Evolutionary conservation across 495 filamentous ascomycete species (phyloP), one percentile per base, ranked within the genome.

Genomic region (Podospora anserina): DNA sequence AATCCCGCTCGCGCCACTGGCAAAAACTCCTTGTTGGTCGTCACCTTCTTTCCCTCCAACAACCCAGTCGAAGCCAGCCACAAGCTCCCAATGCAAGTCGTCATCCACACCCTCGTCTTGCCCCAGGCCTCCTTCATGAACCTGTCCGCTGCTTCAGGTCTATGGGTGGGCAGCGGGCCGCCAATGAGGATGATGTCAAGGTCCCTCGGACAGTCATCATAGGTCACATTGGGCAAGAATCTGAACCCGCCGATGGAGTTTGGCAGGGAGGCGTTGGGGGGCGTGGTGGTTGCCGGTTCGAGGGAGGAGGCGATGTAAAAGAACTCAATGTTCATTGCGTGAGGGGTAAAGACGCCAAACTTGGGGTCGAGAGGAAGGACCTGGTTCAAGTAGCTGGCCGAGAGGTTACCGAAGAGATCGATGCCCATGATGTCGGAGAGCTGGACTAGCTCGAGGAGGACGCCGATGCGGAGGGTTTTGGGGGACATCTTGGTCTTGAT

Each of bases 371-470:
- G 13, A n/a, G 11, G 16, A 4, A 61, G 39, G 27, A 71, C 54
- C 15, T 56, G 4, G 59, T 64, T 54, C 60, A 71, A 49, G 67
- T 72, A 75, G 27, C 19, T 20, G 5, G 16, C 1, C 9, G 70
- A 71, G 44, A 75, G 67, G 67, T 75, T 72, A 60, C 66, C 73
- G 56, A 75, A 61, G 49, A 75, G 61, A 69, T 72, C 73, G 64
- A 72, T 70, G 64, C 66, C 68, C 5, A 75, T 34, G n/a, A 72
- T 72, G 65, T 75, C 73, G 62, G 63, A 55, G 30, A 75, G 63
- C 30, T 75, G 70, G 18, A 72, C 73, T 4, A 30, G 53, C 28
- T 75, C 73, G 62, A 75, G 67, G 64, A 72, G 66, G n/a, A 75
- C 65, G 53, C 63, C 70, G 44, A 75, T 69, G 69, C 68, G 73